These are phyloP conservation scores for Gnaphalium uliginosum DNA, from an alignment of 129 eudicot genomes.

Conservation along the genomic window DNA sequence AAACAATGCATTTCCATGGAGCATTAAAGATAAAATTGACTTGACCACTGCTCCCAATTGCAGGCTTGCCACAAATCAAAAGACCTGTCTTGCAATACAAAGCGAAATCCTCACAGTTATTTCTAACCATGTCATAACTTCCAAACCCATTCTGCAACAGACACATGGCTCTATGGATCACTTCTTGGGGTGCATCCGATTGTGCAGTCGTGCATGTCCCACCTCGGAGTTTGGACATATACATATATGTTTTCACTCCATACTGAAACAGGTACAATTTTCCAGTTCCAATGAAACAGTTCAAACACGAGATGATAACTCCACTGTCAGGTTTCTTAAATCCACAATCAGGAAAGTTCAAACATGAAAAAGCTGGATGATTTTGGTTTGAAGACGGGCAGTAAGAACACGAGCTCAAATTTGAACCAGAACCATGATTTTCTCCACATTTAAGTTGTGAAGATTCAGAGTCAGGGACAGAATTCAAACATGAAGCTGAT, in stretches of 20 bases:
- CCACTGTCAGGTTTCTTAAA: slow-evolving; percentile 42
- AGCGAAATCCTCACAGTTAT: slow-evolving; percentile 66
- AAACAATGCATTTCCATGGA: background rate
- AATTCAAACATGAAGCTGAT: slow-evolving; percentile 10
- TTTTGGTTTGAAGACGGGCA: background rate
- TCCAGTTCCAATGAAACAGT: slow-evolving; percentile 50
- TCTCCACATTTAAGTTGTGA: slow-evolving; percentile 23
- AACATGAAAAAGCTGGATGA: slow-evolving; percentile 6
- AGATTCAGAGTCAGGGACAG: slow-evolving; percentile 7
- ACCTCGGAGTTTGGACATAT: slow-evolving; percentile 47
- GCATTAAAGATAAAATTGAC: slow-evolving; percentile 14
- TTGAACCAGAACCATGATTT: background rate
- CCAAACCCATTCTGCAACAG: slow-evolving; percentile 55
- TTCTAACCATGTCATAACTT: slow-evolving; percentile 41
- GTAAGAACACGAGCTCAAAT: background rate
- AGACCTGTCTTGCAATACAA: slow-evolving; percentile 63
- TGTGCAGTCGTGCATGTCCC: slow-evolving; percentile 56
- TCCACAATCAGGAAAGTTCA: slow-evolving; percentile 46
- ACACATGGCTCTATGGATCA: slow-evolving; percentile 42
- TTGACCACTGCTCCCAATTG: slow-evolving; percentile 59
- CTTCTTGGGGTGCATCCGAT: slow-evolving; percentile 48
- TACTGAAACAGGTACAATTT: slow-evolving; percentile 43
- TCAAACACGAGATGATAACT: slow-evolving; percentile 51
- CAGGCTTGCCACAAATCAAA: slow-evolving; percentile 26
- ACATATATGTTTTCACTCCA: slow-evolving; percentile 28